Evolutionary conservation across 176 grass and related monocot genomes (phyloP), one percentile per base, ranked within the genome.

Genomic region (Dactylis glomerata): DNA sequence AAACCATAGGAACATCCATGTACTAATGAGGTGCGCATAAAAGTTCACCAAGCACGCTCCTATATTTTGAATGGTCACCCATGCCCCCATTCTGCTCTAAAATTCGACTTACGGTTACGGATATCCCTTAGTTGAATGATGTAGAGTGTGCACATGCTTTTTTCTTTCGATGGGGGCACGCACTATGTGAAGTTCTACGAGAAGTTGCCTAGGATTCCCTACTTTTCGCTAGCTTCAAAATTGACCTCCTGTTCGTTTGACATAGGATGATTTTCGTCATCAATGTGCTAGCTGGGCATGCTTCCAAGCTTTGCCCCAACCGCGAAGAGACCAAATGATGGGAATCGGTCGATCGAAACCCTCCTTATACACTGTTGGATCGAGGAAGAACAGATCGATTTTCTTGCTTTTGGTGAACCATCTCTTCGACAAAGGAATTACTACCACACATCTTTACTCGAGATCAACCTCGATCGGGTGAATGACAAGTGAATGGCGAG

Each of bases 381-480:
- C 13, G 66, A 54, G 27, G 41, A 31, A 0, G 23, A 28, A 70
- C 20, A 42, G 41, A 24, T 5, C 2, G 23, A 22, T 11, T 15
- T 8, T 51, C 15, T 31, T 33, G 24, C 65, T 83, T 32, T 14
- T 20, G 11, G 52, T 66, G 56, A 34, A 62, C 71, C 75, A 54
- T 65, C 75, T 37, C 26, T 17, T 75, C 46, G 69, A 49, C 69
- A 66, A 24, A 81, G 33, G 6, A 81, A 52, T 50, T 36, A 13
- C 27, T 24, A 19, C 19, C 13, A 38, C 54, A 44, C 47, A 38
- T 51, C 69, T 56, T 78, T 59, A 33, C 65, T 86, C 54, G 33
- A 84, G 66, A 79, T 73, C 75, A 73, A 30, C 71, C 71, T 82
- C 79, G 72, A 82, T 62, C 80, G n/a, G 38, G 46, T 81, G 32